phyloP scores from a whole-genome alignment of 1,139 yeast genomes.

The Kodamaea derodonti region DNA sequence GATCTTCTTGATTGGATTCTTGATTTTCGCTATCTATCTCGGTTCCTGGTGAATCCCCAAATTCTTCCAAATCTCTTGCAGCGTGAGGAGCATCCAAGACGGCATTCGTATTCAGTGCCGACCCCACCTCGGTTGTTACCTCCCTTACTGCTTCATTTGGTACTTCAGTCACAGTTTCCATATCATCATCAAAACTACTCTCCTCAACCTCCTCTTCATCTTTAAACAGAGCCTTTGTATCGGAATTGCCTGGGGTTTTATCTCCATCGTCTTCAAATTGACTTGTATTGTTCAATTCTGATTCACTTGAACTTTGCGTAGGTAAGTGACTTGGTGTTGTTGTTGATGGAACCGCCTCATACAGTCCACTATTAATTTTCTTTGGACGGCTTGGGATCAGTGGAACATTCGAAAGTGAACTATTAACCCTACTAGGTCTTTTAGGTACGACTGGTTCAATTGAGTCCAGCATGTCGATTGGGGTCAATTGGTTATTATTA shows the following conservation, averaged over 20 bases:
- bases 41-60: too few relatives aligned
- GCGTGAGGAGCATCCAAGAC: too few relatives aligned
- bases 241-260: conserved; percentile 34
- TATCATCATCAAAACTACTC: conserved; percentile 32
- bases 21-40: too few relatives aligned
- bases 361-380: not conserved
- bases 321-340: not conserved
- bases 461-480: conserved; percentile 1
- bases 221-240: conserved; percentile 29
- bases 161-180: conserved; percentile 22
- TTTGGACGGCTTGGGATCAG: conserved; percentile 12
- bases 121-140: conserved; percentile 8
- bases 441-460: conserved; percentile 4
- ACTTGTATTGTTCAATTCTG: conserved; percentile 1
- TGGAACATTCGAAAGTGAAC: conserved; percentile 7
- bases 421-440: conserved; percentile 6
- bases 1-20: too few relatives aligned
- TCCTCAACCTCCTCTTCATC: conserved; percentile 21
- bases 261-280: conserved; percentile 26
- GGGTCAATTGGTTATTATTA: too few relatives aligned
- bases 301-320: not conserved
- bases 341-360: too few relatives aligned
- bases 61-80: too few relatives aligned
- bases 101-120: too few relatives aligned
- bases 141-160: conserved; percentile 20